Conservation (phyloP, 768 basidiomycete species). For the Macrolepiota albuminosa region DNA sequence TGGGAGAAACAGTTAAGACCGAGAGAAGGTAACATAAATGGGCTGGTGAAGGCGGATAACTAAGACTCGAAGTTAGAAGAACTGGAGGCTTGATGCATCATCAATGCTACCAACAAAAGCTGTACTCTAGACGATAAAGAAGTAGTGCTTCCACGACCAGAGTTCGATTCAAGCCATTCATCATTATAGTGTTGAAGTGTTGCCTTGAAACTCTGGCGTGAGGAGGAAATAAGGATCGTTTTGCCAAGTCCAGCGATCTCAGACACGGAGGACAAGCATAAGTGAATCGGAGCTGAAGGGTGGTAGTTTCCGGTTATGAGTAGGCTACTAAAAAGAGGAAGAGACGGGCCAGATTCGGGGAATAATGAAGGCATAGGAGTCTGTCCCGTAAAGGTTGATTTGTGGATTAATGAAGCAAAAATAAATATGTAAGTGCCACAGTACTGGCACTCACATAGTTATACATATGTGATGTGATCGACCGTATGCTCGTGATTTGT, state of each 20-base stretch:
- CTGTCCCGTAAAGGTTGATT: background rate
- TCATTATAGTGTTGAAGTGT: constrained; percentile 48
- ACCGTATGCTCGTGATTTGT: background rate
- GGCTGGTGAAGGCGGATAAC: constrained; percentile 59
- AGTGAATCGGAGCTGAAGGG: constrained; percentile 65
- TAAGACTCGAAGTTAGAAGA: constrained; percentile 21
- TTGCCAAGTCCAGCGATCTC: constrained; percentile 22
- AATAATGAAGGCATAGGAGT: constrained; percentile 27
- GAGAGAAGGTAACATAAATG: constrained; percentile 53
- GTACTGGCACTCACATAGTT: no score
- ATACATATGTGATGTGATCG: background rate
- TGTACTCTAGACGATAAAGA: constrained; percentile 38
- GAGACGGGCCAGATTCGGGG: constrained; percentile 29
- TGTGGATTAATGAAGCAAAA: no score
- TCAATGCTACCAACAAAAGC: constrained; percentile 47
- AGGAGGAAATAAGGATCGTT: constrained; percentile 51
- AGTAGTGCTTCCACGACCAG: constrained; percentile 32
- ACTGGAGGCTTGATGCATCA: constrained; percentile 1
- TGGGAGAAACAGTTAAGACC: constrained; percentile 33
- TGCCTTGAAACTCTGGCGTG: constrained; percentile 35
- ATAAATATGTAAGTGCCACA: no score
- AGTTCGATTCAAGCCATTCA: constrained; percentile 43
- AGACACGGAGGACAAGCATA: constrained; percentile 48
- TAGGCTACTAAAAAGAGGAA: constrained; percentile 57
- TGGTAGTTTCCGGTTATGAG: constrained; percentile 61